Evolutionary conservation across 805 yeast genomes (phyloP).

Genomic region (Priceomyces fermenticarens): DNA sequence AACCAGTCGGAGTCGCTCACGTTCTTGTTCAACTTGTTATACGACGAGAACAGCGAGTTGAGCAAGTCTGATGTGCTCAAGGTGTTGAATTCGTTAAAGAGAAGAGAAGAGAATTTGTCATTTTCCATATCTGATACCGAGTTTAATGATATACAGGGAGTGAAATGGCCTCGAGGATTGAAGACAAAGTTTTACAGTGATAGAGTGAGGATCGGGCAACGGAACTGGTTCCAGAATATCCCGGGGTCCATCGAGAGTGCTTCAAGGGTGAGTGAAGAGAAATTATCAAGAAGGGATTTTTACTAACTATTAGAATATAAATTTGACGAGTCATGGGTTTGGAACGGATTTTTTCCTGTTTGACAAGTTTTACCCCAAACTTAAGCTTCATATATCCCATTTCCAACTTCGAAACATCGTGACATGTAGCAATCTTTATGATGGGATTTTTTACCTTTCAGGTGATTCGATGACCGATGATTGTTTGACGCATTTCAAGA

Average conservation of each 20-base stretch:
- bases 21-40: constrained; percentile 36
- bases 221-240: constrained; percentile 37
- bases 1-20: constrained; percentile 40
- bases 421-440: constrained; percentile 30
- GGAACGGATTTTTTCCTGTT: constrained; percentile 37
- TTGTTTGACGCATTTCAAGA: constrained; percentile 31
- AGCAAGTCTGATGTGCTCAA: constrained; percentile 34
- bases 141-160: constrained; percentile 33
- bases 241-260: constrained; percentile 33
- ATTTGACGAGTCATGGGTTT: constrained; percentile 13
- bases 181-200: constrained; percentile 30
- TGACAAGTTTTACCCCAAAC: constrained; percentile 37
- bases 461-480: constrained; percentile 25
- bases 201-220: constrained; percentile 30
- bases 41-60: constrained; percentile 32
- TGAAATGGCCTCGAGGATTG: constrained; percentile 32
- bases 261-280: constrained; percentile 26
- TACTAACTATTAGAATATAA: constrained; percentile 21
- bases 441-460: constrained; percentile 41
- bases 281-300: constrained; percentile 10
- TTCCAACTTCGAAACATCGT: constrained; percentile 56
- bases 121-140: constrained; percentile 16
- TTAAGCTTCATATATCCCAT: constrained; percentile 52
- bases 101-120: constrained; percentile 33
- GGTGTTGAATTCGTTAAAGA: constrained; percentile 33